phyloP scores from a whole-genome alignment of 2,329 filamentous ascomycete species.

The Xylariaceae sp. region DNA sequence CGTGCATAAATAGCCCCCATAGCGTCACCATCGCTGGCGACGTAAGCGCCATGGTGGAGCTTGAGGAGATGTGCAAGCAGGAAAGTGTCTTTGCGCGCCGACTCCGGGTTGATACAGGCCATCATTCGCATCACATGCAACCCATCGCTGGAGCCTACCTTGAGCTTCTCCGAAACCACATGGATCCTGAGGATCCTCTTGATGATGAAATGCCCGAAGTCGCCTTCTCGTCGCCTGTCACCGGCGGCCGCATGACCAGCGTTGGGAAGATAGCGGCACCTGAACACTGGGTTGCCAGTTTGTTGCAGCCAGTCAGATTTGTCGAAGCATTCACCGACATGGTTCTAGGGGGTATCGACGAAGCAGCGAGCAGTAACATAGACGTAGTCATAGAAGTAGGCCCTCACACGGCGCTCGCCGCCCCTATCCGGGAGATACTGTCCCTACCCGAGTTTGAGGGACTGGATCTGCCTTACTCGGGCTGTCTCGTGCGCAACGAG shows the following conservation, averaged over 20 bases:
- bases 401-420: conserved; percentile 40
- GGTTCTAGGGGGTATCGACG: conserved; percentile 3
- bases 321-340: conserved; percentile 26
- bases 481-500: conserved; percentile 17
- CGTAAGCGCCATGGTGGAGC: conserved; percentile 4
- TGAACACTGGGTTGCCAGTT: conserved; percentile 28
- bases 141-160: conserved; percentile 13
- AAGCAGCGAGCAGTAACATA: conserved; percentile 7
- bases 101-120: conserved; percentile 19
- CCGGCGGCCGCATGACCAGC: conserved; percentile 11
- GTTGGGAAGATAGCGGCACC: conserved; percentile 3
- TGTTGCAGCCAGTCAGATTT: conserved; percentile 32
- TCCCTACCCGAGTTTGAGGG: conserved; percentile 2
- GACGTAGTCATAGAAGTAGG: conserved; percentile 36
- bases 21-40: conserved; percentile 24
- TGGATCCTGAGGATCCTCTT: no score
- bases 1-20: conserved; percentile 24
- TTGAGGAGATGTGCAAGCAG: conserved; percentile 1
- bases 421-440: conserved; percentile 34
- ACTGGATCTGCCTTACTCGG: conserved; percentile 14
- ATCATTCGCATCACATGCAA: conserved; percentile 21
- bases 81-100: conserved; percentile 18
- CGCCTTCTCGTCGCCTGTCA: conserved; percentile 17
- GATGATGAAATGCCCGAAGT: neutral
- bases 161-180: neutral